A percentile compares a stretch with the other conserved stretches of the same genome.
phyloP scores from a whole-genome alignment of 2,329 filamentous ascomycete genomes.

The Fusarium decemcellulare region DNA sequence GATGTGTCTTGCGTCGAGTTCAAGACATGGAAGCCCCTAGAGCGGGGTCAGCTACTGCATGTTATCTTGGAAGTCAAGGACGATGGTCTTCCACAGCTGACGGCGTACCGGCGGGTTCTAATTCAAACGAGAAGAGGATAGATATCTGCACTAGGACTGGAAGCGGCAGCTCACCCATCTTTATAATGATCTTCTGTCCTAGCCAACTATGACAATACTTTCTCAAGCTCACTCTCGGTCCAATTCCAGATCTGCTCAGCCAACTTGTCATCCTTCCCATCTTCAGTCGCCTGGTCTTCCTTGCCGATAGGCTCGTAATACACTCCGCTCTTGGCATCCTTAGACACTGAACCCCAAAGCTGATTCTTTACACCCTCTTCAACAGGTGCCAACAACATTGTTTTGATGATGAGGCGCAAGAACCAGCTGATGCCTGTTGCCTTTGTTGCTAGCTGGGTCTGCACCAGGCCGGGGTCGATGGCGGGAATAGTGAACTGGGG shows the following conservation, averaged over 20 bases:
- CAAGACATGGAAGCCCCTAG: not conserved
- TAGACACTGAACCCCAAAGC: slow-evolving; percentile 58
- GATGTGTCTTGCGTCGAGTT: not conserved
- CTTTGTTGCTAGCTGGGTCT: slow-evolving; percentile 14
- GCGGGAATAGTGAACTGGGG: slow-evolving; percentile 24
- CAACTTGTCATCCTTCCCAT: slow-evolving; percentile 46
- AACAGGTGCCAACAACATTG: slow-evolving; percentile 39
- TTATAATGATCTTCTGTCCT: no score
- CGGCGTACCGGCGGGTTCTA: not conserved
- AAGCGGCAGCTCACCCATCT: no score
- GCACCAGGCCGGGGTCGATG: slow-evolving; percentile 24
- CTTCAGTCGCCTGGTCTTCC: slow-evolving; percentile 33
- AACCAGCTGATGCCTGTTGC: slow-evolving; percentile 11
- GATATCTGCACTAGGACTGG: not conserved
- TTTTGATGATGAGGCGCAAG: slow-evolving; percentile 25
- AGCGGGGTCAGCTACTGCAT: not conserved
- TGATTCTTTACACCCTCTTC: slow-evolving; percentile 57
- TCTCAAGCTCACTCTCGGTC: slow-evolving; percentile 51
- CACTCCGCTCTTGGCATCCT: slow-evolving; percentile 44
- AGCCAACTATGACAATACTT: not conserved
- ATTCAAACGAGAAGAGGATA: not conserved
- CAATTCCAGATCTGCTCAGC: slow-evolving; percentile 53
- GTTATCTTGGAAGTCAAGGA: not conserved
- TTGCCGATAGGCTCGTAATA: slow-evolving; percentile 53
- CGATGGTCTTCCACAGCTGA: not conserved